Percentiles rank a stretch among this genome's conserved stretches.
These are phyloP conservation scores for Verticillium longisporum DNA, from an alignment of 2,329 filamentous ascomycete genomes.

Conservation along the genomic window DNA sequence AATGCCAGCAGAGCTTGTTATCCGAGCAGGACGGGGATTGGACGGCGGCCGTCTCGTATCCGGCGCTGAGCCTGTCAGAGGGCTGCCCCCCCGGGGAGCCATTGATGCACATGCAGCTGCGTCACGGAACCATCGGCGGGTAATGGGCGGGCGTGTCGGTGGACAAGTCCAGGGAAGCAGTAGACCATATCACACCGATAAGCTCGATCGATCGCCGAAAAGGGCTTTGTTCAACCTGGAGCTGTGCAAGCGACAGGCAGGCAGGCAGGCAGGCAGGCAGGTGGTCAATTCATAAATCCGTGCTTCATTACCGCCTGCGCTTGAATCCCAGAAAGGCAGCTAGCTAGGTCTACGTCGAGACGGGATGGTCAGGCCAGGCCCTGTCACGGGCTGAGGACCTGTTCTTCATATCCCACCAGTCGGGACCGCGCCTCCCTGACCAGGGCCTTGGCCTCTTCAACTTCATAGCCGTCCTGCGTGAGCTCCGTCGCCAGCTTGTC, in stretches of 20 bases:
- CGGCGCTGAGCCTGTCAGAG: background rate
- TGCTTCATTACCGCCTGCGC: background rate
- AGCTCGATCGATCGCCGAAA: background rate
- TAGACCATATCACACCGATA: background rate
- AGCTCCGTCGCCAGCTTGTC: conserved; percentile 81
- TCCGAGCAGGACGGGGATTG: background rate
- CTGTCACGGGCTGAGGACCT: background rate
- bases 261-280: background rate
- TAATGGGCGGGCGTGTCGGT: background rate
- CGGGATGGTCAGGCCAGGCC: background rate
- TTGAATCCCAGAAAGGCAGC: background rate
- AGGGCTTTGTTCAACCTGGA: too few relatives aligned
- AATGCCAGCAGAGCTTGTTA: background rate
- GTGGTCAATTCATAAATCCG: background rate
- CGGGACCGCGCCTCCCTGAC: conserved; percentile 79
- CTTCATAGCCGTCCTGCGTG: conserved; percentile 91
- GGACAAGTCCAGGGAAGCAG: background rate
- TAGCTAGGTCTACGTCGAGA: background rate
- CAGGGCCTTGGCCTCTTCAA: conserved; percentile 92
- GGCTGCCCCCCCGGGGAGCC: background rate
- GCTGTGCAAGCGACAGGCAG: too few relatives aligned
- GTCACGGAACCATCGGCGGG: background rate
- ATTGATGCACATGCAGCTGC: too few relatives aligned
- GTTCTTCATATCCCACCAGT: conserved; percentile 33
- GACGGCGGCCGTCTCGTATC: background rate